Percentiles rank a stretch among this genome's conserved stretches.
These are phyloP conservation scores for Lactarius sp. DNA, from an alignment of 768 basidiomycete genomes.

Conservation along the genomic window DNA sequence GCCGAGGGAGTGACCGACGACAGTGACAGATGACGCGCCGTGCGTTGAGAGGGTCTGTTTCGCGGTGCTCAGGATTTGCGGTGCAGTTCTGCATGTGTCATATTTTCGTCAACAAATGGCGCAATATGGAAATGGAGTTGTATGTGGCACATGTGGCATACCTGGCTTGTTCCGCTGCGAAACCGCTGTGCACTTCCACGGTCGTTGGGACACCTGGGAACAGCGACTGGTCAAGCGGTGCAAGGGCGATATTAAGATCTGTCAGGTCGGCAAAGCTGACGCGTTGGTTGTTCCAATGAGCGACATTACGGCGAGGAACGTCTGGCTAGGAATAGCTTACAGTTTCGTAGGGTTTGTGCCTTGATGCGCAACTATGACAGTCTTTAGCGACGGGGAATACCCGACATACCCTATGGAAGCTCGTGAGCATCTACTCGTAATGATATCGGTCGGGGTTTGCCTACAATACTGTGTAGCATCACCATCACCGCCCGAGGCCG, in stretches of 20 bases:
- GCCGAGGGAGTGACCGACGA: constrained; percentile 24
- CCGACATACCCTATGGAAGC: constrained; percentile 47
- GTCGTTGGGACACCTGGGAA: constrained; percentile 46
- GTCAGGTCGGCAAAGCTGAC: constrained; percentile 37
- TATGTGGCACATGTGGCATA: constrained; percentile 27
- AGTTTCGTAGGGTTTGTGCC: constrained; percentile 35
- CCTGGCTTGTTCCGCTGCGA: constrained; percentile 41
- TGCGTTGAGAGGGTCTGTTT: neutral
- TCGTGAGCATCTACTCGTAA: neutral
- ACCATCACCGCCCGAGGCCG: constrained; percentile 48
- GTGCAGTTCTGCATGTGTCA: constrained; percentile 1
- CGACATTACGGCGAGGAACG: neutral
- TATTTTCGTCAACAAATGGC: neutral
- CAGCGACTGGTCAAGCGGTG: constrained; percentile 35
- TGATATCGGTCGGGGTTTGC: neutral
- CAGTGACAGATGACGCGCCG: constrained; percentile 4
- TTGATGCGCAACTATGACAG: constrained; percentile 37
- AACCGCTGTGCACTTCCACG: constrained; percentile 46
- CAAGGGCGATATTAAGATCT: constrained; percentile 39
- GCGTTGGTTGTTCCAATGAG: neutral
- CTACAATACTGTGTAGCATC: constrained; percentile 40
- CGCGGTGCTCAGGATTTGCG: neutral
- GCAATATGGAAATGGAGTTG: too few species aligned
- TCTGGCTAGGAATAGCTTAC: constrained; percentile 25
- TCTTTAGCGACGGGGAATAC: too few species aligned